phyloP scores from a whole-genome alignment of 345 rosid species.

The Brassica juncea region DNA sequence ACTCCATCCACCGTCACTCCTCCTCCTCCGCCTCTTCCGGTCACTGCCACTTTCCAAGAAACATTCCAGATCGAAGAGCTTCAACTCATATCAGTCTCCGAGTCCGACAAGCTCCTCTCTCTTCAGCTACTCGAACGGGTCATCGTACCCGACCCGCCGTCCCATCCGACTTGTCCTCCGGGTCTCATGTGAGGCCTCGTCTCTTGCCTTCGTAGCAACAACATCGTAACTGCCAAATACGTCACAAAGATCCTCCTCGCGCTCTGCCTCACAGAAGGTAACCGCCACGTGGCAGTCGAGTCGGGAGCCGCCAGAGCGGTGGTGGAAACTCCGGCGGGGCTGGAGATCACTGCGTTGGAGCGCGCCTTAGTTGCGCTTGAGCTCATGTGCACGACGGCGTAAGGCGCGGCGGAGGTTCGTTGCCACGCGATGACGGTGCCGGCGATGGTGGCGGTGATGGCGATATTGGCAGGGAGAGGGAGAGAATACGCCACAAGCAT shows the following conservation, averaged over 20 bases:
- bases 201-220: conserved; percentile 46
- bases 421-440: conserved; percentile 48
- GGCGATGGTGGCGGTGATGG: no score
- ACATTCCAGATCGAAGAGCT: conserved; percentile 71
- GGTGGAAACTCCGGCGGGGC: conserved; percentile 65
- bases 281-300: conserved; percentile 81
- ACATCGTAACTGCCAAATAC: conserved; percentile 51
- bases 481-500: conserved; percentile 80
- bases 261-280: conserved; percentile 68
- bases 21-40: conserved; percentile 47
- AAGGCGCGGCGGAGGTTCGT: conserved; percentile 78
- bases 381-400: conserved; percentile 69
- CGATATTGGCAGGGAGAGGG: conserved; percentile 34
- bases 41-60: conserved; percentile 51
- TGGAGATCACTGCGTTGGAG: conserved; percentile 70
- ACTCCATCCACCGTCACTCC: conserved; percentile 47
- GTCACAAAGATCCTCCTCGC: conserved; percentile 76
- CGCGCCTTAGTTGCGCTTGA: conserved; percentile 82
- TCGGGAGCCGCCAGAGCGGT: conserved; percentile 73
- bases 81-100: conserved; percentile 57
- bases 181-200: conserved; percentile 72
- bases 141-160: conserved; percentile 70
- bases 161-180: conserved; percentile 65
- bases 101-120: conserved; percentile 61
- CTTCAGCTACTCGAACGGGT: conserved; percentile 68